Base-by-base conservation (phyloP, 768 basidiomycete genomes). In the Cubamyces sp. region DNA sequence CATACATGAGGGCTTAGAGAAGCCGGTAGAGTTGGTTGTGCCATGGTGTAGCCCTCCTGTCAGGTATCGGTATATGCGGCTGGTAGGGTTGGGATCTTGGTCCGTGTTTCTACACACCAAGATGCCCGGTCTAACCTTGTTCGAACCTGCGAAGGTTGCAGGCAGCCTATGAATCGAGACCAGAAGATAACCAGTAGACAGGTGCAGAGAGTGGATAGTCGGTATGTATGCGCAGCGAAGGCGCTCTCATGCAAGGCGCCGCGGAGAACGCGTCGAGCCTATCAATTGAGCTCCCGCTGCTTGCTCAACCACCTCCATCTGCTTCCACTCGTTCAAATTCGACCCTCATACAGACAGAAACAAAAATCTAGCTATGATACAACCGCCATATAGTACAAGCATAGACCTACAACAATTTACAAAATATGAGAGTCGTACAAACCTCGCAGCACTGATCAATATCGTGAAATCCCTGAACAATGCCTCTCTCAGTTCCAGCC, bases 1-100 rank as follows among this genome's bases (percentile, higher is more conserved):
- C 90, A 91, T 66, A 93, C 81, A 70, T 94, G 92, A 6, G 92
- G 92, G 70, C 90, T 89, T 67, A 94, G 77, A 42, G 92, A 94
- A 53, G 81, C 78, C 3, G 92, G 91, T 42, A 94, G 69, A 43
- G 76, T 74, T 21, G 81, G 81, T 50, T 83, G 74, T 82, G 84
- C 85, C 62, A 49, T 59, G 28, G 30, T 63, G 46, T 54, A 58
- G 37, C 26, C 41, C 34, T n/a, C 39, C 34, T 34, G 5, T 34
- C 34, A 34, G 34, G 1, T 5, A 34, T 34, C 34, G 34, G 34
- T 34, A 1, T 34, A 9, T 9, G 11, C 34, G 34, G 9, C 11
- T 34, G 34, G 34, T 34, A 11, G 9, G 9, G 34, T 11, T 1
- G 34, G 9, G 34, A 34, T 34, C 34, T 9, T 34, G 34, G 34